Evolutionary conservation across 2,329 filamentous ascomycete species (phyloP).

Genomic region (Paecilomyces sp.): DNA sequence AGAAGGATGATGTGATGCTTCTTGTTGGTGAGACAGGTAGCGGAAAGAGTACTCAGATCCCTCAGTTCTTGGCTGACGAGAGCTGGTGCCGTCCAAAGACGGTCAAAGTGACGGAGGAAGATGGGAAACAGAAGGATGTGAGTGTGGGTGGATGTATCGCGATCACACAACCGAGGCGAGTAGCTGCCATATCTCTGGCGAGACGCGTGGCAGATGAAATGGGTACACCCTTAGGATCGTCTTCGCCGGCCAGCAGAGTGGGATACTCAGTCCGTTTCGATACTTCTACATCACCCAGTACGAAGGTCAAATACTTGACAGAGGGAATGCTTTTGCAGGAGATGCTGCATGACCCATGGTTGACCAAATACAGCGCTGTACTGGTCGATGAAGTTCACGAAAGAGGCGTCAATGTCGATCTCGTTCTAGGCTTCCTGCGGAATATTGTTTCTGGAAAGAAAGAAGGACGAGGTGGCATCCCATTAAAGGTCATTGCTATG

Average conservation of each 20-base stretch:
- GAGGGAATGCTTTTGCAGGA: conserved; percentile 96
- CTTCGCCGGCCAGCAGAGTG: conserved; percentile 57
- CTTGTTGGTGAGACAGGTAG: conserved; percentile 92
- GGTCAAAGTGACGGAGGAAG: conserved; percentile 38
- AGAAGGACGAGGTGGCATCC: conserved; percentile 60
- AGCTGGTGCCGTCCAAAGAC: conserved; percentile 65
- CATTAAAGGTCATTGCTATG: conserved; percentile 90
- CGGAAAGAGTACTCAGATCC: conserved; percentile 93
- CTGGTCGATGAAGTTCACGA: conserved; percentile 97
- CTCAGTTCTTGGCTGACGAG: conserved; percentile 76
- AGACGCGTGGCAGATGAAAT: conserved; percentile 80
- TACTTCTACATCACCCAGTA: conserved; percentile 71
- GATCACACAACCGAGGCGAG: conserved; percentile 87
- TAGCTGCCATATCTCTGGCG: conserved; percentile 87
- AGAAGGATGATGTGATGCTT: conserved; percentile 66
- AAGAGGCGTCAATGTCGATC: conserved; percentile 86
- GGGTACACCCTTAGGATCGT: conserved; percentile 55
- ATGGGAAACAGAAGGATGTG: conserved; percentile 33
- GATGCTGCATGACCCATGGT: conserved; percentile 73
- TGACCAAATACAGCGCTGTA: conserved; percentile 80
- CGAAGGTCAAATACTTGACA: conserved; percentile 85
- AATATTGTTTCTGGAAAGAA: conserved; percentile 57
- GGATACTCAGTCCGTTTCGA: conserved; percentile 96
- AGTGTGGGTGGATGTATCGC: conserved; percentile 74
- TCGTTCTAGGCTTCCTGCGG: conserved; percentile 81